Conservation (phyloP, 106 monocot genomes). For the Dendrobium huoshanense region DNA sequence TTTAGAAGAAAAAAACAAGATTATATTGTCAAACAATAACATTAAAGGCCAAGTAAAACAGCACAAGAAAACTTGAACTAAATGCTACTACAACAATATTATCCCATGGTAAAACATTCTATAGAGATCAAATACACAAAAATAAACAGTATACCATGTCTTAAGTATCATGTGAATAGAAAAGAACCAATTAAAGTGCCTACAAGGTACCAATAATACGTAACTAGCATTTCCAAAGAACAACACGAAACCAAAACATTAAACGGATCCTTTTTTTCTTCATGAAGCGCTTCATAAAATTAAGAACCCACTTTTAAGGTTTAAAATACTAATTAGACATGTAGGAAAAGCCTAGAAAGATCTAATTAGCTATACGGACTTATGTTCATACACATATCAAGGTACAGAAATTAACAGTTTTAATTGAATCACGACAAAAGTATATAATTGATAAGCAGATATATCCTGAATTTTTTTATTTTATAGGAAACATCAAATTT, state of each 20-base stretch:
- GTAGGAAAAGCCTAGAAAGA: not conserved
- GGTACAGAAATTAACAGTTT: not conserved
- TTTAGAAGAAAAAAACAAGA: constrained; percentile 8
- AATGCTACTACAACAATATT: not conserved
- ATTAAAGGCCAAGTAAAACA: not conserved
- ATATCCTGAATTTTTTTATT: not conserved
- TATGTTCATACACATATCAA: not conserved
- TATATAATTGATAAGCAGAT: not conserved
- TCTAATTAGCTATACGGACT: not conserved
- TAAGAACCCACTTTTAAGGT: not conserved
- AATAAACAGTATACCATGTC: not conserved
- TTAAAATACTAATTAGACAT: not conserved
- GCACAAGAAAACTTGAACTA: not conserved
- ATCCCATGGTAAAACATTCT: not conserved
- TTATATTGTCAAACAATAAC: not conserved
- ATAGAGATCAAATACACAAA: not conserved
- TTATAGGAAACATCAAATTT: not conserved
- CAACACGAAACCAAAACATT: not conserved
- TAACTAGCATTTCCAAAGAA: not conserved
- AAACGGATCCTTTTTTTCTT: not conserved
- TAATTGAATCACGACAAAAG: not conserved
- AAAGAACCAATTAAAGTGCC: not conserved
- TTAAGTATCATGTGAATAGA: not conserved
- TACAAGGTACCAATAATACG: not conserved
- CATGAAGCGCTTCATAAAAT: not conserved